Percentiles rank a stretch among this genome's conserved stretches.
phyloP scores from a whole-genome alignment of 1,284 basidiomycete genomes.

The Ganoderma meredithae region DNA sequence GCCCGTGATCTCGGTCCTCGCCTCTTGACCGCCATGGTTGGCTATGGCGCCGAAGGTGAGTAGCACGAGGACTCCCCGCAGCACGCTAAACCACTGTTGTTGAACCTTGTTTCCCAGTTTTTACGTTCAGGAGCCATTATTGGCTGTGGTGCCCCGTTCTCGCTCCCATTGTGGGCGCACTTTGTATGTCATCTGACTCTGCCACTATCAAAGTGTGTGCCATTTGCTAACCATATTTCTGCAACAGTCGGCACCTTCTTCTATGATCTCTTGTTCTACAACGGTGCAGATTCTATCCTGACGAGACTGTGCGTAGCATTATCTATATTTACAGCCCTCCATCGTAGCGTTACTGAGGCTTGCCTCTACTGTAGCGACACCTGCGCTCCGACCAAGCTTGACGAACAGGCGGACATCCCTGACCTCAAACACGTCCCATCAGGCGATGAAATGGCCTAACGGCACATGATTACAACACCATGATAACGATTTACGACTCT shows the following conservation, averaged over 20 bases:
- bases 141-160: conserved; percentile 80
- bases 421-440: too few species aligned
- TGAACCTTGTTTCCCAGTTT: conserved; percentile 43
- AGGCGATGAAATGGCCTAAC: too few species aligned
- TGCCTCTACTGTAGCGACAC: conserved; percentile 13
- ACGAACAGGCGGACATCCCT: too few species aligned
- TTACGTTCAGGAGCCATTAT: conserved; percentile 63
- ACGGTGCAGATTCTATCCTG: conserved; percentile 59
- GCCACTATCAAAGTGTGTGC: neutral
- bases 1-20: conserved; percentile 72
- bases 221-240: conserved; percentile 7
- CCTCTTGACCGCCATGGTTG: conserved; percentile 64
- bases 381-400: too few species aligned
- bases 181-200: conserved; percentile 36
- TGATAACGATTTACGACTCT: too few species aligned
- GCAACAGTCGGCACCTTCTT: conserved; percentile 51
- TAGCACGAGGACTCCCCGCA: neutral
- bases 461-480: too few species aligned
- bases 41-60: conserved; percentile 59
- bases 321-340: too few species aligned
- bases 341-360: neutral
- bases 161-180: conserved; percentile 63
- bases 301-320: conserved; percentile 52
- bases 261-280: conserved; percentile 62
- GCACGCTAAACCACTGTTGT: neutral